Base-by-base conservation (phyloP, 2,329 filamentous ascomycete species). In the Ramichloridium luteum region DNA sequence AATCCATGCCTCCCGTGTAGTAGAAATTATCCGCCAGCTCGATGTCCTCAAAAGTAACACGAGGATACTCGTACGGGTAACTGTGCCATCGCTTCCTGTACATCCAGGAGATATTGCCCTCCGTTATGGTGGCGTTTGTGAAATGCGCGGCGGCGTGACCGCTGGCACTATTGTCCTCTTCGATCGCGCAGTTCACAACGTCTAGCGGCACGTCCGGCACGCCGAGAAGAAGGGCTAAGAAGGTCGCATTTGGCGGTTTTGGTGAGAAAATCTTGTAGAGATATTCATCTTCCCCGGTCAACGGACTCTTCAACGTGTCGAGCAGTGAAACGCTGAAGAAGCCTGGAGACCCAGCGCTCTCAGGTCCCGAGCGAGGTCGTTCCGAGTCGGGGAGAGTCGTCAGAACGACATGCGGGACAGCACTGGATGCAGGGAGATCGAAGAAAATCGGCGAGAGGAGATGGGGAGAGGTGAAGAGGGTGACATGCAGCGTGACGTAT, bases 281-380 rank as follows among this genome's bases (percentile, higher is more conserved):
- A 43, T 69, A 72, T 42, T 77, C 70, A 3, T 36, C 29, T 4
- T 23, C 34, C 10, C 41, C 34, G 5, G 37, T 50, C 16, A 38
- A 28, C 4, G 51, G 49, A 49, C 85, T 82, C 8, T 65, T 58
- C 9, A 76, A 65, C 1, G 64, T 67, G 10, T 71, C 68, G 15
- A 93, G 65, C 1, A 78, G 79, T 45, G 79, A 90, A 46, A 93
- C 74, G 41, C 80, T 86, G 67, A 80, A 94, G 65, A 96, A 94
- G 1, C 76, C 76, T 0, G 80, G 68, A 16, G 69, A 74, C 0
- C 84, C 85, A 4, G 75, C 77, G 0, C 76, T 77, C 3, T 58
- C 53, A 3, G 70, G 67, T 28, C 60, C 51, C 22, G 46, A 45
- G 31, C 49, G 40, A 30, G 63, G 58, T n/a, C 66, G 53, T 35